Percentiles rank a stretch among this genome's conserved stretches.
These are phyloP conservation scores for Penicillium crystallinum DNA, from an alignment of 495 filamentous ascomycete species.

Conservation along the genomic window DNA sequence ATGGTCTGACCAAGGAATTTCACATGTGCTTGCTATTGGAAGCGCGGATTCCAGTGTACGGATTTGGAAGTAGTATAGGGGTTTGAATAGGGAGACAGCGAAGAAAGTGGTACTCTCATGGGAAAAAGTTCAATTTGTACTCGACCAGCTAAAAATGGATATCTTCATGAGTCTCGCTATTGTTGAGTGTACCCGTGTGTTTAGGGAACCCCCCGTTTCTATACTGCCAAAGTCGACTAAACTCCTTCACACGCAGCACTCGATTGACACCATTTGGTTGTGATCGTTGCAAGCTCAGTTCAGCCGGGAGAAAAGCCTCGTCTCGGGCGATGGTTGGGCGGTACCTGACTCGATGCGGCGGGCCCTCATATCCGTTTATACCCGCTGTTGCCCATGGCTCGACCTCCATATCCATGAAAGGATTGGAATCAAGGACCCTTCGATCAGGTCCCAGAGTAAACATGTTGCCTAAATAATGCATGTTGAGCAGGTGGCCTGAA, in stretches of 20 bases:
- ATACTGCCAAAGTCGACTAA: conserved; percentile 72
- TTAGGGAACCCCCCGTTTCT: conserved; percentile 60
- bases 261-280: background rate
- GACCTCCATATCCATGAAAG: conserved; percentile 35
- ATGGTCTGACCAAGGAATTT: too few species aligned
- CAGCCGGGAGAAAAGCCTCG: background rate
- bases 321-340: conserved; percentile 3
- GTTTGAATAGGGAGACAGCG: too few species aligned
- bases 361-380: background rate
- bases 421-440: conserved; percentile 24
- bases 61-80: too few species aligned
- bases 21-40: too few species aligned
- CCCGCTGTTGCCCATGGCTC: conserved; percentile 1
- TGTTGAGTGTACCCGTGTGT: background rate
- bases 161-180: background rate
- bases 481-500: conserved; percentile 68
- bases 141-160: background rate
- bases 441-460: conserved; percentile 45
- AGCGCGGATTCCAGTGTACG: too few species aligned
- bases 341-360: conserved; percentile 1
- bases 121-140: background rate
- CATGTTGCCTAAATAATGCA: conserved; percentile 81
- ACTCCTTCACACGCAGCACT: conserved; percentile 53
- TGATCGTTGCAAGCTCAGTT: background rate
- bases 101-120: too few species aligned